phyloP scores from a whole-genome alignment of 805 yeast genomes.

The Kuraishia cidri region DNA sequence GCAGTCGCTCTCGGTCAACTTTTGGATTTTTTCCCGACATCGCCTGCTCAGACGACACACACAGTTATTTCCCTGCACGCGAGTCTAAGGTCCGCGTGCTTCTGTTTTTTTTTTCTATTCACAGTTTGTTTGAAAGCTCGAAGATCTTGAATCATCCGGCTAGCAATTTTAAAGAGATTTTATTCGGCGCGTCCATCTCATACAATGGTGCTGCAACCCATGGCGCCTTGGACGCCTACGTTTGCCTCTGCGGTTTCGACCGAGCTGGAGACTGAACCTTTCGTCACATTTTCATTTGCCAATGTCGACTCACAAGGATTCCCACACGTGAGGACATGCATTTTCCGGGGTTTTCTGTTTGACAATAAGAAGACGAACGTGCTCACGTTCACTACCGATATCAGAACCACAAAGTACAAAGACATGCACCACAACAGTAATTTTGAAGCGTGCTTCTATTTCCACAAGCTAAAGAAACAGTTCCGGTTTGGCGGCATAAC shows the following conservation, averaged over 20 bases:
- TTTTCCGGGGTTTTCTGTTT: constrained; percentile 69
- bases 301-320: constrained; percentile 45
- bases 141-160: too few species aligned
- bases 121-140: too few species aligned
- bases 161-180: too few species aligned
- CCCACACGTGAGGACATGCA: constrained; percentile 65
- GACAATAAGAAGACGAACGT: constrained; percentile 60
- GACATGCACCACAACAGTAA: constrained; percentile 42
- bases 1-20: too few species aligned
- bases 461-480: constrained; percentile 52
- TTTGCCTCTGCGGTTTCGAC: constrained; percentile 44
- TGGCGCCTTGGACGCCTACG: constrained; percentile 76
- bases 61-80: too few species aligned
- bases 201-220: constrained; percentile 10
- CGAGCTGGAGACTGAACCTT: constrained; percentile 35
- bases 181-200: too few species aligned
- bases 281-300: constrained; percentile 57
- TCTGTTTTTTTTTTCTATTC: too few species aligned
- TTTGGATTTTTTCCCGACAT: too few species aligned
- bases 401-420: constrained; percentile 52
- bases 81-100: too few species aligned
- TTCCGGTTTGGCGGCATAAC: constrained; percentile 67
- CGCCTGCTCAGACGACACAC: too few species aligned
- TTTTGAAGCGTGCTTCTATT: constrained; percentile 74
- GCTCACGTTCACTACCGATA: constrained; percentile 63